Percentiles rank a stretch among this genome's conserved stretches.
phyloP scores from a whole-genome alignment of 495 filamentous ascomycete genomes.

The Neurospora sp. region DNA sequence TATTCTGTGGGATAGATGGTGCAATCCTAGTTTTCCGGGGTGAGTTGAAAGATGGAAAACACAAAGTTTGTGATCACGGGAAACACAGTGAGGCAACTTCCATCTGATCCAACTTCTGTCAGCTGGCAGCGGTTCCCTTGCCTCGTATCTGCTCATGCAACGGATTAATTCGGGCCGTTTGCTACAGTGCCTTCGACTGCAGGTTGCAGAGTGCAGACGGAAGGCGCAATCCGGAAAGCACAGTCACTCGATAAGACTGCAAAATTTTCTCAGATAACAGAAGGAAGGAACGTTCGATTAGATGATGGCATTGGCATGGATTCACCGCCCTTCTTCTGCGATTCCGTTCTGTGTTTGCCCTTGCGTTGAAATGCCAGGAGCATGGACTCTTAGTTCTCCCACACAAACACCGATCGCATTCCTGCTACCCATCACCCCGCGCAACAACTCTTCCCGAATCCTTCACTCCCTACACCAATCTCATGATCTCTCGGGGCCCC shows the following conservation, averaged over 20 bases:
- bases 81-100: background rate
- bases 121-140: background rate
- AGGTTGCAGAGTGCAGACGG: background rate
- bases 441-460: background rate
- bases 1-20: background rate
- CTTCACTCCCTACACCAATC: background rate
- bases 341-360: background rate
- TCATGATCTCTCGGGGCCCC: background rate
- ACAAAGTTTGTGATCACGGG: background rate
- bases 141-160: background rate
- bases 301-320: background rate
- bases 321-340: background rate
- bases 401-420: background rate
- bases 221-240: background rate
- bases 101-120: background rate
- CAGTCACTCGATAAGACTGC: background rate
- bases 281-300: background rate
- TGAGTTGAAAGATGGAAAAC: background rate
- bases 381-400: background rate
- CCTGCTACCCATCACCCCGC: background rate
- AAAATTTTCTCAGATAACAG: background rate
- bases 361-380: background rate
- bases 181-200: background rate
- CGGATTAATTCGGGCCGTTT: background rate
- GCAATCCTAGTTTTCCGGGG: background rate